Evolutionary conservation across 345 rosid genomes (phyloP).

Genomic region (Eucalyptus marginata): DNA sequence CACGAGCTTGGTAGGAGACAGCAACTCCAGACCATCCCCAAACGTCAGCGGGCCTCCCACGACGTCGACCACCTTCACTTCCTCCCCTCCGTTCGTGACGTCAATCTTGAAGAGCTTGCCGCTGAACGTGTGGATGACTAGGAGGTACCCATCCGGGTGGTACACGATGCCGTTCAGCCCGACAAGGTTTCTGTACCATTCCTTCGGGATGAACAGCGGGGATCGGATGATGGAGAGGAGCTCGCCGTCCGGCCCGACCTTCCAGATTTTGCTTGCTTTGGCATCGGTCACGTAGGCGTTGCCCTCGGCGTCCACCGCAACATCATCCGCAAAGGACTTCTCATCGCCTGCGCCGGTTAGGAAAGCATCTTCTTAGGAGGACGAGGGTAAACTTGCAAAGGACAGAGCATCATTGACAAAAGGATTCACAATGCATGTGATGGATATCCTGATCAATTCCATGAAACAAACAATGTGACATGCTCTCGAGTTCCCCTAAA

Average conservation of each 20-base stretch:
- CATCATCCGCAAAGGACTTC: slow-evolving; percentile 78
- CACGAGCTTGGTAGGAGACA: slow-evolving; percentile 60
- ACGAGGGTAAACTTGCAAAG: neutral
- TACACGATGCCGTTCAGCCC: slow-evolving; percentile 74
- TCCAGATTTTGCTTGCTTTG: slow-evolving; percentile 58
- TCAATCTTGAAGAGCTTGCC: slow-evolving; percentile 63
- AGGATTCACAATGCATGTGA: neutral
- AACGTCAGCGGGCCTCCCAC: slow-evolving; percentile 41
- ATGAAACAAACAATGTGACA: neutral
- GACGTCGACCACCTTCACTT: slow-evolving; percentile 37
- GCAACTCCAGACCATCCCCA: slow-evolving; percentile 69
- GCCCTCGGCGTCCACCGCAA: slow-evolving; percentile 62
- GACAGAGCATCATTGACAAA: neutral
- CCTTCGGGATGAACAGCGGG: slow-evolving; percentile 49
- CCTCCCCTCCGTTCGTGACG: slow-evolving; percentile 12
- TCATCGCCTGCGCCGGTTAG: neutral
- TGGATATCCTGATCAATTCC: neutral
- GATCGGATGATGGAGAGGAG: slow-evolving; percentile 31
- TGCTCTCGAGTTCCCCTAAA: neutral
- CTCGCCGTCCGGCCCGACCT: slow-evolving; percentile 51
- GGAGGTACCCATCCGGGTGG: slow-evolving; percentile 74
- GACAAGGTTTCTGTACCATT: slow-evolving; percentile 60
- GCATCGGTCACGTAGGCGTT: slow-evolving; percentile 71
- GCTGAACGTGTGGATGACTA: slow-evolving; percentile 58
- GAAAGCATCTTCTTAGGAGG: neutral